Evolutionary conservation across 495 filamentous ascomycete species (phyloP).

Genomic region (Durotheca rogersii): DNA sequence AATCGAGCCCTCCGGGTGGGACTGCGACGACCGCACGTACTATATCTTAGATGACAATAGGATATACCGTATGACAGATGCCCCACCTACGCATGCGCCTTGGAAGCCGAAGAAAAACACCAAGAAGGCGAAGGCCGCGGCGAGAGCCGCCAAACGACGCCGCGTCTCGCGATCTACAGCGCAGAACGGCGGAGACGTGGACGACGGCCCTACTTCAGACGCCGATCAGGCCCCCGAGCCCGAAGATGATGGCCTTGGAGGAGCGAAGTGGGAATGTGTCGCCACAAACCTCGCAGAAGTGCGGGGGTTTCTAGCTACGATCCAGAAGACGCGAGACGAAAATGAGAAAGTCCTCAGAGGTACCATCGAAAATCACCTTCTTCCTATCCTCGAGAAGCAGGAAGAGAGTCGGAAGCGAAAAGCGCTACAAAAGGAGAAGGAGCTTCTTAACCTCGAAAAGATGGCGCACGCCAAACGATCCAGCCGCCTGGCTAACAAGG

Average conservation of each 20-base stretch:
- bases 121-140: constrained; percentile 68
- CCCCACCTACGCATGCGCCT: constrained; percentile 50
- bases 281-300: constrained; percentile 79
- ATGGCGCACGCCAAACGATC: constrained; percentile 93
- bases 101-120: constrained; percentile 74
- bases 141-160: constrained; percentile 70
- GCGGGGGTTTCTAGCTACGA: constrained; percentile 64
- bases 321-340: constrained; percentile 71
- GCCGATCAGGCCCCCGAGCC: constrained; percentile 43
- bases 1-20: constrained; percentile 89
- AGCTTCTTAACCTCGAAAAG: constrained; percentile 75
- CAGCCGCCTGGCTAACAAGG: constrained; percentile 77
- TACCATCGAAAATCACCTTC: constrained; percentile 68
- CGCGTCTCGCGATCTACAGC: constrained; percentile 51
- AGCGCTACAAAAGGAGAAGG: constrained; percentile 69
- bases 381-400: constrained; percentile 80
- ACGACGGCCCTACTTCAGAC: constrained; percentile 48
- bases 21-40: constrained; percentile 78
- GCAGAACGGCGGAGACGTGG: constrained; percentile 47
- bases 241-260: constrained; percentile 63
- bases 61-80: constrained; percentile 80
- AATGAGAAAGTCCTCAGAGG: constrained; percentile 78
- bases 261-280: constrained; percentile 87
- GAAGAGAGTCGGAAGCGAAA: constrained; percentile 74
- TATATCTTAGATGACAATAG: constrained; percentile 93